Conservation (phyloP, 352 stramenopile genomes). For the Phytopythium cucurbitacearum region DNA sequence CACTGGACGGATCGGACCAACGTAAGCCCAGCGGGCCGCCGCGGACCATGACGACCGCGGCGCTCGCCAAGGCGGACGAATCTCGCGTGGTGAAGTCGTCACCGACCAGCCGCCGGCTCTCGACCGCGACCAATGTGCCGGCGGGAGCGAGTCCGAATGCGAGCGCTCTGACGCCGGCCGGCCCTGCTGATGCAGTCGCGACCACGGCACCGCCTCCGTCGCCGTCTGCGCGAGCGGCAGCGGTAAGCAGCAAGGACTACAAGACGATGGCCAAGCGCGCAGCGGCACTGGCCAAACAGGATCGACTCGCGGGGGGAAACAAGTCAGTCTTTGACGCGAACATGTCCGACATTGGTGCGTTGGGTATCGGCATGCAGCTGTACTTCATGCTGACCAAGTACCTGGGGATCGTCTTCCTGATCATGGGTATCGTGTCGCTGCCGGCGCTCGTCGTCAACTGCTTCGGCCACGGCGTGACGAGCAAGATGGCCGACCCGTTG, state of each 20-base stretch:
- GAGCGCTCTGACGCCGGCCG: too few species aligned
- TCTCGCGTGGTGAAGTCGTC: too few species aligned
- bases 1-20: too few species aligned
- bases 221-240: background rate
- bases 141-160: too few species aligned
- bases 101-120: too few species aligned
- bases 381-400: slow-evolving; percentile 88
- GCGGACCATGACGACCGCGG: too few species aligned
- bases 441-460: slow-evolving; percentile 63
- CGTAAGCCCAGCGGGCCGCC: too few species aligned
- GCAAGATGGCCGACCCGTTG: slow-evolving; percentile 64
- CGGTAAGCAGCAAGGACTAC: slow-evolving; percentile 35
- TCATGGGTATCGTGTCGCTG: slow-evolving; percentile 65
- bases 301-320: slow-evolving; percentile 57
- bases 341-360: slow-evolving; percentile 67
- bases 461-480: slow-evolving; percentile 57
- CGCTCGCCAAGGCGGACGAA: too few species aligned
- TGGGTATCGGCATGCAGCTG: slow-evolving; percentile 80
- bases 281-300: slow-evolving; percentile 26
- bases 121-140: too few species aligned
- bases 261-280: slow-evolving; percentile 54
- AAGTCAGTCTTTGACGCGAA: slow-evolving; percentile 66
- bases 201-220: slow-evolving; percentile 1
- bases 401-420: slow-evolving; percentile 50
- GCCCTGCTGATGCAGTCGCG: too few species aligned